Evolutionary conservation across 768 basidiomycete genomes (phyloP).

Genomic region (Kwoniella sp.): DNA sequence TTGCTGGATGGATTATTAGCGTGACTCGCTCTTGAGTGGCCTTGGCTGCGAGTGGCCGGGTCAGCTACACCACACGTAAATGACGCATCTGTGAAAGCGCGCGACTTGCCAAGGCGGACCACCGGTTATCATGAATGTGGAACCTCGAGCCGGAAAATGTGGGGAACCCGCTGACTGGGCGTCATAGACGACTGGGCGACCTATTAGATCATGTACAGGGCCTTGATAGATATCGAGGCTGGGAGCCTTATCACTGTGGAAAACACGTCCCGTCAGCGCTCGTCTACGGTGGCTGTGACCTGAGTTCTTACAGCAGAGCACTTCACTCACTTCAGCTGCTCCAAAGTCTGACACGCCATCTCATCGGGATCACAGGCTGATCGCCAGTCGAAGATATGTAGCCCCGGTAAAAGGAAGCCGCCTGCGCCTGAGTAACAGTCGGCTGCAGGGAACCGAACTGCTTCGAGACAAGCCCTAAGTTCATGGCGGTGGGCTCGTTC

Average conservation of each 20-base stretch:
- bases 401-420: conserved; percentile 26
- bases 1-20: conserved; percentile 1
- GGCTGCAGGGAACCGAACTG: conserved; percentile 17
- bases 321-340: conserved; percentile 6
- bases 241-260: not conserved
- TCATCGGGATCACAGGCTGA: conserved; percentile 25
- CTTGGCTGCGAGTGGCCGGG: conserved; percentile 26
- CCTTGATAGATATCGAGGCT: not conserved
- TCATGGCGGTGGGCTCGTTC: conserved; percentile 1
- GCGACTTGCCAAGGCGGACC: conserved; percentile 36
- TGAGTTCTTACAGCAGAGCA: too few species aligned
- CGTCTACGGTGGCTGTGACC: not conserved
- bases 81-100: not conserved
- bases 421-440: conserved; percentile 43
- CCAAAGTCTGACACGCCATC: conserved; percentile 25
- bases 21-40: conserved; percentile 37
- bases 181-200: not conserved
- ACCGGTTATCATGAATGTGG: conserved; percentile 25
- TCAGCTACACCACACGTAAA: too few species aligned
- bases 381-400: conserved; percentile 18
- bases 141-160: conserved; percentile 14
- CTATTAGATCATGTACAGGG: not conserved
- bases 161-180: not conserved
- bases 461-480: conserved; percentile 5
- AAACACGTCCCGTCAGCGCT: not conserved